A percentile compares a stretch with the other conserved stretches of the same genome.
Evolutionary conservation across 352 stramenopile species (phyloP).

Genomic region (Pythium folliculosum): DNA sequence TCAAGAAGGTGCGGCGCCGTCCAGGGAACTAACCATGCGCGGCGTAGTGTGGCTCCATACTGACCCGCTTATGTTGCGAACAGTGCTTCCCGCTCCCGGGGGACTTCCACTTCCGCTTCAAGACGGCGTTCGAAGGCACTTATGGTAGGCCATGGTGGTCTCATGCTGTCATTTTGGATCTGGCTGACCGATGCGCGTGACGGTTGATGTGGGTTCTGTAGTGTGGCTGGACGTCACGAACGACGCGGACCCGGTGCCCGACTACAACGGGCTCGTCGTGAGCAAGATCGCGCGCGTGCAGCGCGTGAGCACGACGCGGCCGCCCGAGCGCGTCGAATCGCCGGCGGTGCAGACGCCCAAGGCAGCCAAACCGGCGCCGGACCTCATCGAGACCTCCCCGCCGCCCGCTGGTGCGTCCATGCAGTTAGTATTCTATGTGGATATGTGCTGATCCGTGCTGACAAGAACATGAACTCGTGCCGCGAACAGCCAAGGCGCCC

Average conservation of each 20-base stretch:
- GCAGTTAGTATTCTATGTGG: slow-evolving; percentile 22
- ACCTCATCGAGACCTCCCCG: slow-evolving; percentile 74
- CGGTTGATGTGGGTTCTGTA: slow-evolving; percentile 27
- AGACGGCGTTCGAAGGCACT: slow-evolving; percentile 83
- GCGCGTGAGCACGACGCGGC: slow-evolving; percentile 42
- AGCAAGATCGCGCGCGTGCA: slow-evolving; percentile 81
- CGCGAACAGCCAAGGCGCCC: slow-evolving; percentile 49
- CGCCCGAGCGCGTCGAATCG: slow-evolving; percentile 38
- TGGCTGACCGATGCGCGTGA: background rate
- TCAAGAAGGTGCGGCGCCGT: slow-evolving; percentile 63
- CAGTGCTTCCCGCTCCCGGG: slow-evolving; percentile 77
- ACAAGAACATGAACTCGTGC: background rate
- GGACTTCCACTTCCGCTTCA: slow-evolving; percentile 87
- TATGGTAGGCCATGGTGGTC: slow-evolving; percentile 46
- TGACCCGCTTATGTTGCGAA: too few species aligned
- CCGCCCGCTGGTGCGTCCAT: slow-evolving; percentile 25
- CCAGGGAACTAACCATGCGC: too few species aligned
- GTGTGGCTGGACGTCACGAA: slow-evolving; percentile 84
- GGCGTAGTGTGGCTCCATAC: too few species aligned
- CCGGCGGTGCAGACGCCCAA: slow-evolving; percentile 32
- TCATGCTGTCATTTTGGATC: background rate
- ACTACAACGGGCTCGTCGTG: slow-evolving; percentile 80
- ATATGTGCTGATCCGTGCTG: background rate
- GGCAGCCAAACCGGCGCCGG: slow-evolving; percentile 31
- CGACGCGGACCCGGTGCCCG: slow-evolving; percentile 66